Evolutionary conservation across 2,329 filamentous ascomycete species (phyloP).

Genomic region (Cladosporium oxysporum): DNA sequence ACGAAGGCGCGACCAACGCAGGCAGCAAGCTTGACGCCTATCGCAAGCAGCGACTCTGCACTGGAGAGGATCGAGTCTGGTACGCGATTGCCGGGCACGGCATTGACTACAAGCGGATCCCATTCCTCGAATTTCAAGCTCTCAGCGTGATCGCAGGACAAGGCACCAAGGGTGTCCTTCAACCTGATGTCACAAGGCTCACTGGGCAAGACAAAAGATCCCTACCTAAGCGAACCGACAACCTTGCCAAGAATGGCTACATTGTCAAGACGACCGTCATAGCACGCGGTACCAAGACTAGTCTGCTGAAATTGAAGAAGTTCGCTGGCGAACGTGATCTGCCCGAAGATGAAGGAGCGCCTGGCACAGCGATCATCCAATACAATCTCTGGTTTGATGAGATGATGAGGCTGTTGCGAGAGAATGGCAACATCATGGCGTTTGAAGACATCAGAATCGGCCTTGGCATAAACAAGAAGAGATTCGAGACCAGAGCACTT

Average conservation of each 20-base stretch:
- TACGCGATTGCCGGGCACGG: conserved; percentile 61
- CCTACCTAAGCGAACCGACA: conserved; percentile 61
- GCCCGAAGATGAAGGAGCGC: conserved; percentile 18
- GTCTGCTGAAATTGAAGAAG: conserved; percentile 56
- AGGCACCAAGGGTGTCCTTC: conserved; percentile 57
- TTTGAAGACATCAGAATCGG: conserved; percentile 54
- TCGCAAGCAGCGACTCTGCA: conserved; percentile 44
- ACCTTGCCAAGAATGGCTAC: conserved; percentile 59
- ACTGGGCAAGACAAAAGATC: conserved; percentile 67
- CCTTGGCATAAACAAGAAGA: conserved; percentile 40
- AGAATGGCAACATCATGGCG: conserved; percentile 51
- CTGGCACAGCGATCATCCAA: conserved; percentile 36
- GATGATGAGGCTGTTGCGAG: conserved; percentile 52
- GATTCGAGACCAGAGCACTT: conserved; percentile 43
- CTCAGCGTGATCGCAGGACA: conserved; percentile 60
- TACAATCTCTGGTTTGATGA: conserved; percentile 52
- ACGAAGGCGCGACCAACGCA: background rate
- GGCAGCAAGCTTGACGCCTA: conserved; percentile 11
- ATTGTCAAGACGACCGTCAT: conserved; percentile 59
- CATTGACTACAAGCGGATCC: conserved; percentile 56
- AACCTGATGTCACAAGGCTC: conserved; percentile 55
- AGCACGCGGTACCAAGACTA: conserved; percentile 54
- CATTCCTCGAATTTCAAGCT: conserved; percentile 56
- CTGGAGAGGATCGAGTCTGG: conserved; percentile 60
- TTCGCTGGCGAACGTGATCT: conserved; percentile 42